Base-by-base conservation (phyloP, 225 moss, liverwort and hornwort species). In the Pseudoscleropodium purum region DNA sequence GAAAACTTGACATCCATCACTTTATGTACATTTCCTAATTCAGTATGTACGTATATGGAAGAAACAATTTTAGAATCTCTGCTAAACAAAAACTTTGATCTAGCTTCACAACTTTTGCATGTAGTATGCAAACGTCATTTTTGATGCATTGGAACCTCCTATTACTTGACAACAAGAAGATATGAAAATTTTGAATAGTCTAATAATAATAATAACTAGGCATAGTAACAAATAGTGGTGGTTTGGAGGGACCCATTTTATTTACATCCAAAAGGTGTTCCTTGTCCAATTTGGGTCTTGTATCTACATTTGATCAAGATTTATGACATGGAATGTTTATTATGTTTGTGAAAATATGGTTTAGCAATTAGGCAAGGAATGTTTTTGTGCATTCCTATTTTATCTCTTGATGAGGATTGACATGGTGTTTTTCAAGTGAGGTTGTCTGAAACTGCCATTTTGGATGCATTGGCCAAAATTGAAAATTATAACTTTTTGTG, bases 111-210 rank as follows among this genome's bases (percentile, higher is more conserved):
- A 34, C 34, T 66, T 66, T 17, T 66, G 17, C 18, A 18, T 66
- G 5, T 1, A 9, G 5, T 64, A 15, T 34, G 0, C 5, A 10
- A 18, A 5, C 34, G 8, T 1, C 0, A 1, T 66, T 36, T 9
- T 18, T 34, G 34, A n/a, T 33, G 34, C 1, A 3, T 36, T 67
- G 19, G 19, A 67, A 67, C 5, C 9, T 19, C 36, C 4, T 67
- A 36, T 6, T 6, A 11, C 19, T 67, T 67, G 19, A 6, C 3
- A 19, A 67, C 6, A 19, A 67, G 3, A 67, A 67, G 18, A 67
- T 19, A 67, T 36, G 6, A 19, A 65, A 65, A 63, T 51, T 33
- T 33, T 8, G 8, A 31, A 4, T 4, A 13, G 4, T 9, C 17
- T 65, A 33, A 20, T 36, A 4, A 19, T 19, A 36, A 0, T 34